Evolutionary conservation across 768 basidiomycete genomes (phyloP).

Genomic region (Naganishia antarctica): DNA sequence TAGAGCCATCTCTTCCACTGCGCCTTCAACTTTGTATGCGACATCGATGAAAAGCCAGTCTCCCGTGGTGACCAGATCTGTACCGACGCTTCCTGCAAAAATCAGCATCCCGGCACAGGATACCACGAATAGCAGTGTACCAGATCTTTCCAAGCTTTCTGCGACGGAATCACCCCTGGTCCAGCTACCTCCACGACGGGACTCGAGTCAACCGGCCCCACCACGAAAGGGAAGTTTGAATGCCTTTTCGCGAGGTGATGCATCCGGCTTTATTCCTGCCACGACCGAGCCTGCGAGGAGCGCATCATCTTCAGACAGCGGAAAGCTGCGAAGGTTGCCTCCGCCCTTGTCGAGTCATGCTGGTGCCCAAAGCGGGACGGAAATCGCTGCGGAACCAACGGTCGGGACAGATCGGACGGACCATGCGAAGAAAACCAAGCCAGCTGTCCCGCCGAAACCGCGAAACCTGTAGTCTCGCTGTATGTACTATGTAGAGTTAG

Average conservation of each 20-base stretch:
- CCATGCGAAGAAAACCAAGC: constrained; percentile 2
- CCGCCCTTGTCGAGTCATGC: neutral
- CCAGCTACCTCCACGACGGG: neutral
- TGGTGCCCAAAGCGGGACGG: neutral
- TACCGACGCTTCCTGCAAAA: neutral
- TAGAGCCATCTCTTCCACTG: neutral
- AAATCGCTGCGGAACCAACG: neutral
- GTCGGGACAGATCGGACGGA: too few species aligned
- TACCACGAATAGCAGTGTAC: neutral
- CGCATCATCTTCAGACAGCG: neutral
- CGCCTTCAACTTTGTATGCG: too few species aligned
- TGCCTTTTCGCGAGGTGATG: neutral
- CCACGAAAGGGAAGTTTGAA: constrained; percentile 12
- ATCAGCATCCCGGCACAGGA: neutral
- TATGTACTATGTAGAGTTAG: too few species aligned
- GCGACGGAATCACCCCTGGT: neutral
- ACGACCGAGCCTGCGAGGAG: neutral
- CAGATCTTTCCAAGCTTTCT: neutral
- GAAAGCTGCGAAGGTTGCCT: constrained; percentile 4
- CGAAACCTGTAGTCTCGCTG: neutral
- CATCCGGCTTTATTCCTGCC: neutral
- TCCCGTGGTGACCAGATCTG: neutral
- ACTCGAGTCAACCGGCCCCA: neutral
- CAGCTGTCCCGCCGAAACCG: constrained; percentile 6
- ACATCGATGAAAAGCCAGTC: neutral